Conservation (phyloP, 257 asterid species). For the Gardenia jasminoides region DNA sequence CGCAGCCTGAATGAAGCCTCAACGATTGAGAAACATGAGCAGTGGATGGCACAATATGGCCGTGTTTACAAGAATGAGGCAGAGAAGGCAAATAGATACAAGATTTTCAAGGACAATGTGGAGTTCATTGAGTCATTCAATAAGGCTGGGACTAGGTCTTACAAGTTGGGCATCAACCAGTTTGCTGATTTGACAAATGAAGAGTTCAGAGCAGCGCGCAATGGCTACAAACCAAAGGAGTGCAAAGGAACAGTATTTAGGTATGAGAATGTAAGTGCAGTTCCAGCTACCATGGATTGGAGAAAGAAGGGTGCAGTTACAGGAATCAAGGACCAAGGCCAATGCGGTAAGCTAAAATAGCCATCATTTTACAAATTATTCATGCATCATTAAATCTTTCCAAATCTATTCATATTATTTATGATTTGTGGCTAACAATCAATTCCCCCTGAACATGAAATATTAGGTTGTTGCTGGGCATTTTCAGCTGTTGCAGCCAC, state of each 20-base stretch:
- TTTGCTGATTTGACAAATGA: slow-evolving; percentile 16
- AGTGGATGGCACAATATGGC: slow-evolving; percentile 13
- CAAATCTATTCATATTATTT: no score
- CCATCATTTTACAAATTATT: neutral
- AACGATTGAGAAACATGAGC: slow-evolving; percentile 1
- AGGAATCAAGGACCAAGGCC: slow-evolving; percentile 10
- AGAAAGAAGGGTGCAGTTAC: slow-evolving; percentile 13
- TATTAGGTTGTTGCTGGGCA: slow-evolving; percentile 13
- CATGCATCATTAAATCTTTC: neutral
- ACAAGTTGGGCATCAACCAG: slow-evolving; percentile 4
- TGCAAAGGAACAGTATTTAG: slow-evolving; percentile 5
- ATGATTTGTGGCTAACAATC: neutral
- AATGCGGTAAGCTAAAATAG: slow-evolving; percentile 9
- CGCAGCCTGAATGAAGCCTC: slow-evolving; percentile 12
- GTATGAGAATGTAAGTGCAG: slow-evolving; percentile 3
- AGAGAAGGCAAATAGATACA: slow-evolving; percentile 1
- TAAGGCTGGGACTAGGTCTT: slow-evolving; percentile 6
- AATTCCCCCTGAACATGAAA: neutral
- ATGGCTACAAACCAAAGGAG: slow-evolving; percentile 12
- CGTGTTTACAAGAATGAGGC: neutral
- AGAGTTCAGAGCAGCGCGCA: slow-evolving; percentile 14
- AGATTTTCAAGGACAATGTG: slow-evolving; percentile 12
- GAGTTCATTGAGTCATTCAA: slow-evolving; percentile 16
- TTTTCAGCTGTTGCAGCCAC: slow-evolving; percentile 13
- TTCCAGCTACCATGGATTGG: slow-evolving; percentile 12